Evolutionary conservation across 495 filamentous ascomycete species (phyloP), one percentile per base, ranked within the genome.

Genomic region (Trichocladium antarcticum): DNA sequence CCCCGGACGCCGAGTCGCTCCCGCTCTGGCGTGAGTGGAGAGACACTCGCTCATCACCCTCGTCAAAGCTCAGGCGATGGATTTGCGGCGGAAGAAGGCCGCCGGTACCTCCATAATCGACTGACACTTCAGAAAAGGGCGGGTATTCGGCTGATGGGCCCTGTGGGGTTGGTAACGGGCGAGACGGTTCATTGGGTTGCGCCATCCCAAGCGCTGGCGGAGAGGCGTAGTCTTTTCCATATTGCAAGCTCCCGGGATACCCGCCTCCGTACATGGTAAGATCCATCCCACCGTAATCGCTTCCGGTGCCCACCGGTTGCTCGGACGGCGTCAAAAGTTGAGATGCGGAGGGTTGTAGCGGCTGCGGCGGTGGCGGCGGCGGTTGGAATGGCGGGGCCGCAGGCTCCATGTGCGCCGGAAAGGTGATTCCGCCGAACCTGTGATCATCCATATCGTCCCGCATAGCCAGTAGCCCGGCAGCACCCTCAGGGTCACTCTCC

Each of bases 401-500:
- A n/a, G 49, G 43, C 17, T 62, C 59, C 36, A 52, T 45, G 37
- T 59, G 62, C 7, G 48, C 28, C 6, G 61, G 50, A 37, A 60
- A 62, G 49, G 45, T 59, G 43, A 56, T 56, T 61, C 58, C 71
- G 49, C 41, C 80, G 45, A 80, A 78, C 36, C 75, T 70, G 16
- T 83, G 79, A 38, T 95, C 88, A 59, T 95, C 81, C 64, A 89
- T 80, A 44, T 95, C 92, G 65, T 86, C 77, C 29, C 78, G 81
- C 75, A 98, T 76, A 57, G 89, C 88, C 54, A 82, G 79, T 15
- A 93, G 68, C 1, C 92, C 92, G 21, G 85, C 87, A 17, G 84
- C 84, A 21, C 87, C 90, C 64, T 99, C 92, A 0, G 87, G 79
- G 53, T 99, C 92, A 57, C 88, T 95, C 22, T 87, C 85, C 51